Evolutionary conservation across 805 yeast genomes (phyloP).

Genomic region (Wickerhamiella galacta): DNA sequence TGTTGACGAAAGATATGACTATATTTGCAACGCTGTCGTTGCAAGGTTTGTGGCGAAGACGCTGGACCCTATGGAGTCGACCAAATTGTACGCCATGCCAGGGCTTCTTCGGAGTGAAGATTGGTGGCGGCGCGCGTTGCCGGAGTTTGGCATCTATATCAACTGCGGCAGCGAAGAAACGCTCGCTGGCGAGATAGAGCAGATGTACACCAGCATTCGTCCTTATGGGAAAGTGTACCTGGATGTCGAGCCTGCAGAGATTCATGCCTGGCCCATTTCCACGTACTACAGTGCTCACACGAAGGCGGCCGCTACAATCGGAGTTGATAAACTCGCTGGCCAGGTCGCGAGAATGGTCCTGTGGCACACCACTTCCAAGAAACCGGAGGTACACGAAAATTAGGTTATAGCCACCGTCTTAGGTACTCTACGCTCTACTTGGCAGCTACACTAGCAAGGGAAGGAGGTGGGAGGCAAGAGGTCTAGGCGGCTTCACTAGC

Average conservation of each 20-base stretch:
- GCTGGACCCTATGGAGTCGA: conserved; percentile 5
- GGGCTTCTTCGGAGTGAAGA: conserved; percentile 15
- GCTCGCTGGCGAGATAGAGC: conserved; percentile 24
- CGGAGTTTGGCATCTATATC: conserved; percentile 27
- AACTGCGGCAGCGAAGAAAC: conserved; percentile 31
- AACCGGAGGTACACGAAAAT: too few relatives aligned
- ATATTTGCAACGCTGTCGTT: conserved; percentile 4
- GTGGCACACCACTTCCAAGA: conserved; percentile 21
- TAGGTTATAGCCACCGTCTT: too few relatives aligned
- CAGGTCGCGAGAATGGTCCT: conserved; percentile 29
- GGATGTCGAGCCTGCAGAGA: conserved; percentile 21
- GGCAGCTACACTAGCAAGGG: too few relatives aligned
- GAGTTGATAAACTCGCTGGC: conserved; percentile 26
- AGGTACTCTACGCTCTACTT: too few relatives aligned
- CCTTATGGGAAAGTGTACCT: conserved; percentile 22
- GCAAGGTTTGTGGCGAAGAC: conserved; percentile 2
- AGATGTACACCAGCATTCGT: conserved; percentile 18
- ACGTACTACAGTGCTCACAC: conserved; percentile 27
- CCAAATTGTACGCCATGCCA: conserved; percentile 7
- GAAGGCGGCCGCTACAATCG: conserved; percentile 29
- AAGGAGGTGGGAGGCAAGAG: neutral
- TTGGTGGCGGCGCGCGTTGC: conserved; percentile 29
- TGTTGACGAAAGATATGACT: conserved; percentile 7
- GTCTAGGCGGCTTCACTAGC: neutral
- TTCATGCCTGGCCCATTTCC: conserved; percentile 36